Conservation (phyloP, 2,329 filamentous ascomycete genomes). For the Bisporella sp. region DNA sequence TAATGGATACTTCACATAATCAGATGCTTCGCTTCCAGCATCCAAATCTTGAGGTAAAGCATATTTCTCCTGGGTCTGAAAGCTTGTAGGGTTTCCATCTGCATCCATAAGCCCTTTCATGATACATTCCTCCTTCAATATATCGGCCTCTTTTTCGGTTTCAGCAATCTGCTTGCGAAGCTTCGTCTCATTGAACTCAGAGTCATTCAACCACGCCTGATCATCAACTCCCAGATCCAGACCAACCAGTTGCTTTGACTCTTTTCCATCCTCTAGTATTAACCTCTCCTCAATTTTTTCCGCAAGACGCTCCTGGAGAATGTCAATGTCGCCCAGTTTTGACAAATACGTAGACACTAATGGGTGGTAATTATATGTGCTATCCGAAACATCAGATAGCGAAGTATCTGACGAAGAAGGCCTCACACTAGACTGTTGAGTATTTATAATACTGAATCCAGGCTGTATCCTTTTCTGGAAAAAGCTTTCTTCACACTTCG, state of each 20-base stretch:
- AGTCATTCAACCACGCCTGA: conserved; percentile 14
- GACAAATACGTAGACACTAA: conserved; percentile 10
- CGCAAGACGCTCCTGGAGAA: conserved; percentile 12
- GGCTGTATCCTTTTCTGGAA: no score
- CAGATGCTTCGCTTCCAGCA: conserved; percentile 6
- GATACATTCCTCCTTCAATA: conserved; percentile 12
- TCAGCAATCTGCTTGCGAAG: conserved; percentile 6
- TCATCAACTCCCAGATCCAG: conserved; percentile 9
- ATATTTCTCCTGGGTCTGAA: conserved; percentile 8
- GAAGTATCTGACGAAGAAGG: no score
- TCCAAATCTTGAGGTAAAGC: not conserved
- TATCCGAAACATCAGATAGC: no score
- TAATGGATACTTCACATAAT: conserved; percentile 15
- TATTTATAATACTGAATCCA: no score
- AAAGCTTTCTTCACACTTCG: no score
- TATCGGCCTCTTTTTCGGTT: conserved; percentile 3
- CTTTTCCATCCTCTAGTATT: conserved; percentile 9
- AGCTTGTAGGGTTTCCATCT: conserved; percentile 12
- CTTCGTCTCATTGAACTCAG: conserved; percentile 1
- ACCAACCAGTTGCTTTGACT: not conserved
- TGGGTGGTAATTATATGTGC: conserved; percentile 17
- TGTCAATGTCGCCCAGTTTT: conserved; percentile 14
- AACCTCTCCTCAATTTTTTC: conserved; percentile 11
- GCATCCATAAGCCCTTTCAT: conserved; percentile 16
- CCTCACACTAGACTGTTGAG: no score